Conservation (phyloP, 1,284 basidiomycete species). For the Puccinia triticina region DNA sequence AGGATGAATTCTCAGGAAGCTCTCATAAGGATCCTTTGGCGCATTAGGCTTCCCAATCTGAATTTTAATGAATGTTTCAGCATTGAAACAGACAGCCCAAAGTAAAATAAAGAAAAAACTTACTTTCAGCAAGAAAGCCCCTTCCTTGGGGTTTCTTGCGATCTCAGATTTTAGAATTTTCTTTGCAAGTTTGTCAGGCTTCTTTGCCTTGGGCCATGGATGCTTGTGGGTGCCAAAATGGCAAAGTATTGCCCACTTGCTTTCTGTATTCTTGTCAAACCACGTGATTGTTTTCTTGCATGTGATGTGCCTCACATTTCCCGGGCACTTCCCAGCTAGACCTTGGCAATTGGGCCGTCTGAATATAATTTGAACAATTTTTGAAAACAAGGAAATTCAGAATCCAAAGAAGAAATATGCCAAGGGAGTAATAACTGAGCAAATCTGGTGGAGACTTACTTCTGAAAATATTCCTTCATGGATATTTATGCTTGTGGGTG, state of each 20-base stretch:
- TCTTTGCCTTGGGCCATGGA: conserved; percentile 21
- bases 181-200: conserved; percentile 4
- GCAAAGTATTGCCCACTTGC: not conserved
- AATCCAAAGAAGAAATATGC: too few relatives aligned
- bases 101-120: too few relatives aligned
- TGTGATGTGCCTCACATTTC: not conserved
- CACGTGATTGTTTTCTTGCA: not conserved
- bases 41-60: not conserved
- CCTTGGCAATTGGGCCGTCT: too few relatives aligned
- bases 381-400: not conserved
- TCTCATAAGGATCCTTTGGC: not conserved
- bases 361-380: not conserved
- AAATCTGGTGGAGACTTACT: too few relatives aligned
- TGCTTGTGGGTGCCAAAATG: conserved; percentile 21
- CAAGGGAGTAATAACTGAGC: too few relatives aligned
- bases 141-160: too few relatives aligned
- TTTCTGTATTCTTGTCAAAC: not conserved
- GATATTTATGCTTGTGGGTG: conserved; percentile 22
- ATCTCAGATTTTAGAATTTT: not conserved
- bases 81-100: too few relatives aligned
- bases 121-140: too few relatives aligned
- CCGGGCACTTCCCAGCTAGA: too few relatives aligned
- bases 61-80: too few relatives aligned
- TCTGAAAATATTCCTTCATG: too few relatives aligned
- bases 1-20: not conserved